Evolutionary conservation across 495 filamentous ascomycete genomes (phyloP).

Genomic region (Endocarpon pusillum): DNA sequence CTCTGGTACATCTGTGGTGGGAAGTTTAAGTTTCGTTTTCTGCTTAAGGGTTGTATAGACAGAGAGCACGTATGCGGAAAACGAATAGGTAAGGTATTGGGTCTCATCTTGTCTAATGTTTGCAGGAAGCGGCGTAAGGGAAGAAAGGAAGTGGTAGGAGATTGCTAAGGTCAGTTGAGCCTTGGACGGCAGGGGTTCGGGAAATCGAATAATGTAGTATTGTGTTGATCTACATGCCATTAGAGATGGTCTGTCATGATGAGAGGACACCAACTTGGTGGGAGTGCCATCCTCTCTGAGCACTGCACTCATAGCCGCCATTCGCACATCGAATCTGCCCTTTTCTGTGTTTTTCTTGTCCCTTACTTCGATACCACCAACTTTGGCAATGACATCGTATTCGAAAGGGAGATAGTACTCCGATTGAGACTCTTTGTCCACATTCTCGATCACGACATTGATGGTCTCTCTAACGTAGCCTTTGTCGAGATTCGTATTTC

Average conservation of each 20-base stretch:
- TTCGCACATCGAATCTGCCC: conserved; percentile 48
- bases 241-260: conserved; percentile 1
- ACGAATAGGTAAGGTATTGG: conserved; percentile 71
- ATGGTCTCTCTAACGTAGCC: conserved; percentile 73
- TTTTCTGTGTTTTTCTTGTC: conserved; percentile 66
- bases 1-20: conserved; percentile 59
- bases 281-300: background rate
- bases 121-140: conserved; percentile 63
- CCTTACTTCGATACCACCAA: conserved; percentile 78
- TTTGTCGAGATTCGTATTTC: conserved; percentile 83
- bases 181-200: conserved; percentile 53
- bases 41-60: conserved; percentile 77
- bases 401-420: conserved; percentile 84
- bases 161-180: conserved; percentile 74
- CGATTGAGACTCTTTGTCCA: conserved; percentile 51
- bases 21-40: conserved; percentile 91
- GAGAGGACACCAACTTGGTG: background rate
- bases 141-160: conserved; percentile 57
- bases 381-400: conserved; percentile 46
- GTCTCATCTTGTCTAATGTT: conserved; percentile 61
- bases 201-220: conserved; percentile 70
- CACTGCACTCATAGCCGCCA: conserved; percentile 24
- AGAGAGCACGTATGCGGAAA: conserved; percentile 66
- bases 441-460: conserved; percentile 89
- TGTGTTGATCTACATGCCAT: conserved; percentile 42